Evolutionary conservation across 768 basidiomycete species (phyloP), one percentile per base, ranked within the genome.

Genomic region (Hemileccinum impolitum): DNA sequence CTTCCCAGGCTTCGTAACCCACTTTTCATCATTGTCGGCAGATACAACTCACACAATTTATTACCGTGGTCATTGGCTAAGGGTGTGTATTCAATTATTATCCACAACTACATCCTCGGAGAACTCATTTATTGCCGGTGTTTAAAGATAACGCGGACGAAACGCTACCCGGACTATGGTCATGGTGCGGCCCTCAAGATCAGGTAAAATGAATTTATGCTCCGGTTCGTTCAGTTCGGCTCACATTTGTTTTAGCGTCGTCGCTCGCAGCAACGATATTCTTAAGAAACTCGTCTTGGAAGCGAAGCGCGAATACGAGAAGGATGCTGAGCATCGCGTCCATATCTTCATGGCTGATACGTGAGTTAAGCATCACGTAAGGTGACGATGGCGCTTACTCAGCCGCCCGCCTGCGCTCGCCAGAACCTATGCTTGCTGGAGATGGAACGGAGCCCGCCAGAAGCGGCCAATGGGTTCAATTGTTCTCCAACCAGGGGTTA

Each of bases 381-480:
- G 1, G 19, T 35, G 21, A 21, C 21, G 7, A 25, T 30, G 31
- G 36, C n/a, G 26, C 41, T 54, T 28, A 56, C 37, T 40, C 15
- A 15, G 18, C 28, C 45, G 39, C 28, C 9, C 35, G n/a, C 19
- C 31, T 26, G 43, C 44, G 39, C 30, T 45, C 38, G 44, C 30
- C 55, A 87, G 85, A 40, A 79, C 83, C 9, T 86, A 86, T 59
- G 78, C 77, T 2, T 82, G 83, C 59, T 94, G 91, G 91, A 76
- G 88, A 48, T 91, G 88, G 85, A 92, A 90, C 57, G 90, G 89
- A 37, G 87, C 90, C 6, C 78, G 89, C 42, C 87, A 91, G 60
- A 94, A 94, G 68, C 79, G 90, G 28, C 90, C 91, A 0, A 86
- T 94, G 85, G 88, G 85, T 59, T 92, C 90, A n/a, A 92, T 94